These are phyloP conservation scores for Cladochytrium tenue DNA, from an alignment of 371 early-diverging fungal genomes.

Conservation along the genomic window DNA sequence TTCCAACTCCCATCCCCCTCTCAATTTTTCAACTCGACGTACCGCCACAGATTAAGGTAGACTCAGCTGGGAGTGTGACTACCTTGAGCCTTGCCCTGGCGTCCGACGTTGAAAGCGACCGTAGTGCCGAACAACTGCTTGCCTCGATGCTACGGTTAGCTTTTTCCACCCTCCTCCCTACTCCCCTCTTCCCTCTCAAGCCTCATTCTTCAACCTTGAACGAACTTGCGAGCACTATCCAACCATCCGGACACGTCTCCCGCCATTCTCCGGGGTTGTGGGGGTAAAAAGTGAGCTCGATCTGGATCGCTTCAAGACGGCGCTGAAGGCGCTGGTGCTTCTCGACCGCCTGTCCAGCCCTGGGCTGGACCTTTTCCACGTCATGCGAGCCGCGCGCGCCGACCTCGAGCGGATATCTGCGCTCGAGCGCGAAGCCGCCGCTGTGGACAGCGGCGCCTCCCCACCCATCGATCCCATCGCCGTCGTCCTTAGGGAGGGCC, in stretches of 20 bases:
- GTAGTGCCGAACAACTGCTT: not conserved
- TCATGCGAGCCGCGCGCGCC: not conserved
- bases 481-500: not conserved
- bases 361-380: not conserved
- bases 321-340: not conserved
- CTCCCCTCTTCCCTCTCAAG: not conserved
- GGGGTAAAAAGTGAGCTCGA: not conserved
- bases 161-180: not conserved
- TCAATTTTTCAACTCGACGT: too few relatives aligned
- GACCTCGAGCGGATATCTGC: not conserved
- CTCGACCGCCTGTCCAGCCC: not conserved
- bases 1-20: too few relatives aligned
- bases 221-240: too few relatives aligned
- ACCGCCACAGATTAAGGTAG: not conserved
- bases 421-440: not conserved
- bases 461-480: not conserved
- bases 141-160: not conserved
- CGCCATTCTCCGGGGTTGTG: too few relatives aligned
- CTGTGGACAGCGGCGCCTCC: not conserved
- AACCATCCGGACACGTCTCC: too few relatives aligned
- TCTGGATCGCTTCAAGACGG: not conserved
- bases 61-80: not conserved
- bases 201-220: too few relatives aligned
- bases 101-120: not conserved
- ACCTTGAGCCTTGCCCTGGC: not conserved